Evolutionary conservation across 129 eudicot genomes (phyloP).

Genomic region (Ambrosia trifida): DNA sequence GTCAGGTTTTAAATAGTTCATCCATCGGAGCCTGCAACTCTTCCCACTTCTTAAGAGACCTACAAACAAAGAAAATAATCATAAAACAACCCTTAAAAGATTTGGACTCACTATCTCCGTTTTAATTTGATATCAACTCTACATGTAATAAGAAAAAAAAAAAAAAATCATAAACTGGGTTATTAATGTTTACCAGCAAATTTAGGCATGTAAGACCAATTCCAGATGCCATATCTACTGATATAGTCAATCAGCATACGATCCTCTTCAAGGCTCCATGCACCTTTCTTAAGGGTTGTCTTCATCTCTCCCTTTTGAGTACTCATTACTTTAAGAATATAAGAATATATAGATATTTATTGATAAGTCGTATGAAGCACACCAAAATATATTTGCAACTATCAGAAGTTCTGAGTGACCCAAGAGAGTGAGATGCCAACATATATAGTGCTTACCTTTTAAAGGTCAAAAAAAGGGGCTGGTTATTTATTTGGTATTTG

Average conservation of each 20-base stretch:
- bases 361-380: background rate
- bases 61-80: background rate
- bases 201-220: constrained; percentile 36
- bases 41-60: constrained; percentile 39
- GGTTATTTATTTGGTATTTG: too few relatives aligned
- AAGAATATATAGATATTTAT: too few relatives aligned
- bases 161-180: background rate
- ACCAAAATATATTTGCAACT: background rate
- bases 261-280: constrained; percentile 40
- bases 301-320: constrained; percentile 16
- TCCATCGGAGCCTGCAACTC: constrained; percentile 48
- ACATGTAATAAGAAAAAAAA: background rate
- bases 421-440: constrained; percentile 1
- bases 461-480: too few relatives aligned
- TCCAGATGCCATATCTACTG: constrained; percentile 32
- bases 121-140: background rate
- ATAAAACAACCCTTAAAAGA: background rate
- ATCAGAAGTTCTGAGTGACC: background rate
- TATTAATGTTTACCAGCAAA: constrained; percentile 25
- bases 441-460: background rate
- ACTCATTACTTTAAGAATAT: constrained; percentile 4
- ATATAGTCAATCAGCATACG: constrained; percentile 23
- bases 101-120: too few relatives aligned
- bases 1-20: constrained; percentile 36
- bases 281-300: constrained; percentile 27